These are phyloP conservation scores for Triangularia setosa DNA, from an alignment of 2,329 filamentous ascomycete genomes.

Conservation along the genomic window DNA sequence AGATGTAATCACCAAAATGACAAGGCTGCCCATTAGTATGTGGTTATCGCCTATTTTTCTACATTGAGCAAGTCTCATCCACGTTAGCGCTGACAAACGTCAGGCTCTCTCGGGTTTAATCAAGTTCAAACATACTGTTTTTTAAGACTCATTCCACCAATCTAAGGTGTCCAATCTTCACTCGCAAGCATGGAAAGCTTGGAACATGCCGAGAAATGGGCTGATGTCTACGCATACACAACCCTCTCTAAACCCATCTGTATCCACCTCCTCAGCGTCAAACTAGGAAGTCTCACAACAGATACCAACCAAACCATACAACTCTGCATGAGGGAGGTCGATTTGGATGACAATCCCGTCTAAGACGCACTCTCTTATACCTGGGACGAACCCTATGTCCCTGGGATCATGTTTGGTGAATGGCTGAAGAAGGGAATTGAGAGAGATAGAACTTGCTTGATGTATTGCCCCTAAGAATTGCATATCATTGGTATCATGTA, in stretches of 20 bases:
- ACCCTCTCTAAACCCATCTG: background rate
- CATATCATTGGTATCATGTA: no score
- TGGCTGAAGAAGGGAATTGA: background rate
- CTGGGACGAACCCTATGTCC: constrained; percentile 3
- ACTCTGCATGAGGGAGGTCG: background rate
- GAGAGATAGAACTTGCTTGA: background rate
- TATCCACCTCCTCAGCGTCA: constrained; percentile 2
- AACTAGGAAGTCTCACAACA: background rate
- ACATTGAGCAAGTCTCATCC: background rate
- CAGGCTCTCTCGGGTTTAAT: background rate
- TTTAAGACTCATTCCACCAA: background rate
- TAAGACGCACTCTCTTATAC: constrained; percentile 8
- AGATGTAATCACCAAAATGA: no score
- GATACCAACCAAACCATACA: background rate
- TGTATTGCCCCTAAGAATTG: background rate
- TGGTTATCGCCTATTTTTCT: background rate
- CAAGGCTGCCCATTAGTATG: background rate
- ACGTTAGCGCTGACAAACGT: background rate
- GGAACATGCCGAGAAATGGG: background rate
- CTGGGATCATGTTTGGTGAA: constrained; percentile 11
- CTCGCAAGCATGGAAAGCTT: background rate
- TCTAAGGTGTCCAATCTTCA: background rate
- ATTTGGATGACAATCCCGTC: background rate
- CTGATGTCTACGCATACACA: background rate
- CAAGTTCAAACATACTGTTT: no score